Evolutionary conservation across 495 filamentous ascomycete species (phyloP), one percentile per base, ranked within the genome.

Genomic region (Aspergillus biplanus): DNA sequence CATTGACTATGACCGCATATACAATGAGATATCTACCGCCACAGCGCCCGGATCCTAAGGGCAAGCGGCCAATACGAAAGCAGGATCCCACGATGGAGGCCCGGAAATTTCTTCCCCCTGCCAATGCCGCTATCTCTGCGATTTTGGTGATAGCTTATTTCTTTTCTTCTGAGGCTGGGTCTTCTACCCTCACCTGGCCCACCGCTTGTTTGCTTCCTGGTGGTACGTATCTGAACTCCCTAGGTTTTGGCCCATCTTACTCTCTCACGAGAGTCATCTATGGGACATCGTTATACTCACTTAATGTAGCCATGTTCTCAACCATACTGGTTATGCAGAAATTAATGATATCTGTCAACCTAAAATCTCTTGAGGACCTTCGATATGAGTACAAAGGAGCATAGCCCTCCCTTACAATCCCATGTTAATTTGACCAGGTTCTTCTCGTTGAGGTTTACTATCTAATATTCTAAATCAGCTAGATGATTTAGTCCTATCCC

Each of bases 1-100:
- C 87, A 5, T 76, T 92, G 42, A 61, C 81, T 9, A 74, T 77
- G 7, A 91, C 88, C 0, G 83, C 84, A 0, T 91, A 79, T 61
- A 76, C 69, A 12, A 81, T 83, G 69, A 71, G 67, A 47, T 67
- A 64, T 34, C 57, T 72, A 35, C 75, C 79, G 32, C 63, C 72
- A 13, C 67, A 68, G n/a, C 52, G 37, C 11, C 67, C 64, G 53
- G 78, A 75, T 57, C 64, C 60, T 21, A 76, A 74, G 61, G 69
- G 73, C 27, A 75, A 78, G 50, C 71, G 67, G 55, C 63, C 73
- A 7, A 47, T 73, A 18, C 64, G 31, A 1, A 48, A 58, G 4
- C 61, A 62, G 8, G 63, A 69, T 50, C 59, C 48, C 33, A 32
- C 18, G 15, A 15, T 18, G 18, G 39, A 35, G 46, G 13, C 70